Base-by-base conservation (phyloP, 2,329 filamentous ascomycete species). In the Aspergillus floridensis region DNA sequence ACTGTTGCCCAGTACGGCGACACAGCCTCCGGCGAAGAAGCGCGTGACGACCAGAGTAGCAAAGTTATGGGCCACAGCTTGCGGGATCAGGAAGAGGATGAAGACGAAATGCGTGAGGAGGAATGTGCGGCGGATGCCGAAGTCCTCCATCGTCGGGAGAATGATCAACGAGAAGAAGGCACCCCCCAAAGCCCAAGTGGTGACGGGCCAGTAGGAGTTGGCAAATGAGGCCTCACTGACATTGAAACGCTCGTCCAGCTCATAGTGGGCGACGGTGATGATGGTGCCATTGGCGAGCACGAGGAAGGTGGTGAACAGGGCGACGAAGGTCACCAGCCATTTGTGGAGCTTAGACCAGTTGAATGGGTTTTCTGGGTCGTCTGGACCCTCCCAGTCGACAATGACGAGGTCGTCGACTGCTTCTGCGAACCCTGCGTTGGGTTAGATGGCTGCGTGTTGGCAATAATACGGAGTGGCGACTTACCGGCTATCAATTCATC, bases 11-110 rank as follows among this genome's bases (percentile, higher is more conserved):
- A 78, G 67, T 5, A 78, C 72, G 1, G 75, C 72, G 8, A 76
- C 74, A 59, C 72, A 76, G 4, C 75, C 73, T 1, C 79, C 79
- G 2, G 76, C 76, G n/a, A 81, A 76, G 51, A 79, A 77, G 0
- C 79, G 72, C 2, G 75, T 76, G 2, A 79, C 69, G 1, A 81
- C 67, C 4, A 81, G 58, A 0, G 79, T 80, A 10, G 77, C 78
- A 53, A 80, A 80, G 59, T 79, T 81, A 14, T 72, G 72, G 0
- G 79, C 79, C 8, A 80, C 57, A 0, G 74, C 78, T 58, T 78
- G 77, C 0, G 77, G 76, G 10, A 81, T 69, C 5, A 79, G 66
- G 58, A 79, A 80, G 21, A 78, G 70, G 26, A 79, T 68, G 41
- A 81, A 71, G 7, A 71, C 52, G 5, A 72, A 60, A 57, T 78